These are phyloP conservation scores for Chaetomium globosum DNA, from an alignment of 2,329 filamentous ascomycete genomes.

Conservation along the genomic window DNA sequence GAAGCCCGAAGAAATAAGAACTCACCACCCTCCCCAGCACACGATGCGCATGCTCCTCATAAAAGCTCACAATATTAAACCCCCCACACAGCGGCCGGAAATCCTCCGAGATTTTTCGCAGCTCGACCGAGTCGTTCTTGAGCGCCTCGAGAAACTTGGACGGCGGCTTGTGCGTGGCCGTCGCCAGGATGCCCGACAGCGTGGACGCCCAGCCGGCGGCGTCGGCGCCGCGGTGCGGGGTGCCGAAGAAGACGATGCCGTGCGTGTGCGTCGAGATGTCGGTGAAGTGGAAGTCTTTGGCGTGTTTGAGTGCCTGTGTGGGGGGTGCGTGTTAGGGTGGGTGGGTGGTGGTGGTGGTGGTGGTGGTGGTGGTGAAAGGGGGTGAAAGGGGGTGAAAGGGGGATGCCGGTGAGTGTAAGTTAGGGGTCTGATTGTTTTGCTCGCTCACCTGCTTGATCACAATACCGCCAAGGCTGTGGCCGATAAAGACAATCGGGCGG, in stretches of 20 bases:
- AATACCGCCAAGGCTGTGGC: constrained; percentile 31
- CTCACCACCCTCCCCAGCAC: not conserved
- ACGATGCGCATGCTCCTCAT: constrained; percentile 19
- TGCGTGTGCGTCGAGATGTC: constrained; percentile 16
- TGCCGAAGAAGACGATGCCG: constrained; percentile 30
- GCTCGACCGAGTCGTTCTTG: constrained; percentile 15
- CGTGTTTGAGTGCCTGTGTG: constrained; percentile 5
- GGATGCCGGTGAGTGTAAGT: too few species aligned
- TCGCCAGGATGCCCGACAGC: not conserved
- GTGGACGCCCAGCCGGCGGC: constrained; percentile 8
- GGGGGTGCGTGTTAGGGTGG: not conserved
- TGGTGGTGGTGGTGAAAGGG: not conserved
- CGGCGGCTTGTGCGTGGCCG: not conserved
- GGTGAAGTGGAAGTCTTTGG: not conserved
- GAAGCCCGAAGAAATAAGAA: not conserved
- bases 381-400: too few species aligned
- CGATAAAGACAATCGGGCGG: constrained; percentile 29
- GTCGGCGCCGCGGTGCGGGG: constrained; percentile 29
- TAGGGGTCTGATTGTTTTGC: too few species aligned
- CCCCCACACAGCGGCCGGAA: constrained; percentile 7
- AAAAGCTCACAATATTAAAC: constrained; percentile 24
- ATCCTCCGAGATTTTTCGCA: constrained; percentile 26
- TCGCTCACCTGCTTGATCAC: constrained; percentile 29
- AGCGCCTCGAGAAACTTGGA: constrained; percentile 13
- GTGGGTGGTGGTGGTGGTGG: not conserved